Conservation (phyloP, 1,284 basidiomycete genomes). For the Cryptococcus amylolentus region DNA sequence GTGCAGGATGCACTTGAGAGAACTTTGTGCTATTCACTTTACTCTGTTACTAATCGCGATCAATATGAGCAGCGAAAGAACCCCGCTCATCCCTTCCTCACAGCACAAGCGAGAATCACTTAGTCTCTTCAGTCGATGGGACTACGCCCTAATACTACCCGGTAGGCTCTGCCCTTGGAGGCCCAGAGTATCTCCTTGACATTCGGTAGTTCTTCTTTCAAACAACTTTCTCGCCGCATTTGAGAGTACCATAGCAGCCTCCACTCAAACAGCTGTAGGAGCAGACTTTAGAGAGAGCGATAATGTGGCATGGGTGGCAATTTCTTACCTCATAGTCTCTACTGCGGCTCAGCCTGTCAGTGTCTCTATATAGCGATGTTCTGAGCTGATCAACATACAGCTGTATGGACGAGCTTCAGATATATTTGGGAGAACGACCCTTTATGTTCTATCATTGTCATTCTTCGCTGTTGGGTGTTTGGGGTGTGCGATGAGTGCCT, state of each 20-base stretch:
- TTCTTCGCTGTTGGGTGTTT: constrained; percentile 21
- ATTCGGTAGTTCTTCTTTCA: constrained; percentile 11
- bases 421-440: constrained; percentile 18
- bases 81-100: neutral
- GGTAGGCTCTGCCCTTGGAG: constrained; percentile 2
- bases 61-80: neutral
- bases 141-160: constrained; percentile 9
- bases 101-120: neutral
- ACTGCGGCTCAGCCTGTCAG: constrained; percentile 24
- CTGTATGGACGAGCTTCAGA: constrained; percentile 24
- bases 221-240: constrained; percentile 25
- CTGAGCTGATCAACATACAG: neutral
- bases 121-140: constrained; percentile 3
- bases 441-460: constrained; percentile 19
- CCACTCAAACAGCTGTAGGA: constrained; percentile 22
- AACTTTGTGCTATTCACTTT: too few relatives aligned
- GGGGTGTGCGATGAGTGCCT: constrained; percentile 16
- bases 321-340: constrained; percentile 22
- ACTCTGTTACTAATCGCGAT: too few relatives aligned
- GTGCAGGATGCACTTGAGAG: too few relatives aligned
- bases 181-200: neutral
- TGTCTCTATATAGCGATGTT: neutral
- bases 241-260: constrained; percentile 27
- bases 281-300: constrained; percentile 16
- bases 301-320: constrained; percentile 28